Evolutionary conservation across 352 stramenopile species (phyloP).

Genomic region (Phytophthora pini): DNA sequence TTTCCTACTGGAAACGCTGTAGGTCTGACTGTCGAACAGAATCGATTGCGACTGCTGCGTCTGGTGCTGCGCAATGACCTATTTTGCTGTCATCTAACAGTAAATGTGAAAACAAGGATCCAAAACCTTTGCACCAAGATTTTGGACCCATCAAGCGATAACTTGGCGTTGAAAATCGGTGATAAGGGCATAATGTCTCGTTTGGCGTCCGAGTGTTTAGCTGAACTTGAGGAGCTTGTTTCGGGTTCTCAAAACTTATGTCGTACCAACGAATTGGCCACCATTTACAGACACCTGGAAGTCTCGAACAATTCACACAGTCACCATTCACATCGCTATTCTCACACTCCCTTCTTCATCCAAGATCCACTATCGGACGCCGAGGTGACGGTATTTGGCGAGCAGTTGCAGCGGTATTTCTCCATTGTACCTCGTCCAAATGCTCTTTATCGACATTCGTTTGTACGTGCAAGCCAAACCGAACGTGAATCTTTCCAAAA

Average conservation of each 20-base stretch:
- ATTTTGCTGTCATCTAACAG: conserved; percentile 10
- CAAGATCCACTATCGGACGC: conserved; percentile 24
- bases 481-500: conserved; percentile 44
- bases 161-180: background rate
- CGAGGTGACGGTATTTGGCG: conserved; percentile 11
- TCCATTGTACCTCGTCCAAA: conserved; percentile 36
- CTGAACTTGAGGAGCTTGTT: conserved; percentile 5
- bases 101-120: conserved; percentile 13
- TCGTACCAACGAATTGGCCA: background rate
- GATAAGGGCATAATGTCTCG: background rate
- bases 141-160: background rate
- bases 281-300: conserved; percentile 16
- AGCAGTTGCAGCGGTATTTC: conserved; percentile 47
- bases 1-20: background rate
- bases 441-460: conserved; percentile 57
- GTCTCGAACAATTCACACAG: background rate
- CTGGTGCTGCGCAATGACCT: conserved; percentile 23
- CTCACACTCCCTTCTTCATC: conserved; percentile 40
- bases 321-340: conserved; percentile 16
- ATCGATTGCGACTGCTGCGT: conserved; percentile 31
- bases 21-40: conserved; percentile 5
- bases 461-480: conserved; percentile 20
- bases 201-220: conserved; percentile 33
- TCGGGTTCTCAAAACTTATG: conserved; percentile 1
- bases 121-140: conserved; percentile 19